Evolutionary conservation across 1,284 basidiomycete genomes (phyloP), one percentile per base, ranked within the genome.

Genomic region (Fereydounia khargensis): DNA sequence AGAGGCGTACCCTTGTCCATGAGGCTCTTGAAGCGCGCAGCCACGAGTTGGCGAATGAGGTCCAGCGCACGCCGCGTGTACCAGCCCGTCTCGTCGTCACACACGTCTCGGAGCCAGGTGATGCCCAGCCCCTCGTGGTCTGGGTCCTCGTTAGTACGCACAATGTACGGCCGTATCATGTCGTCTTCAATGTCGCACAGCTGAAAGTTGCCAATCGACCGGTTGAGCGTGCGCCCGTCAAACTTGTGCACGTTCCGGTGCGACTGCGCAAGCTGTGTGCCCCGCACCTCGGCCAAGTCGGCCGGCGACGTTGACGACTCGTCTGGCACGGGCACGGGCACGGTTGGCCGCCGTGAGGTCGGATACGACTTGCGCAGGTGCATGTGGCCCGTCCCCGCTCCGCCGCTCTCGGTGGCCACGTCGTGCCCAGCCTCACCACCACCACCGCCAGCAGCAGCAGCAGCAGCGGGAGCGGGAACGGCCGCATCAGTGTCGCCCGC

Each of bases 151-250:
- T 44, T 50, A 4, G 30, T 11, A 7, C 45, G 36, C 18, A 45
- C 42, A 32, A 74, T 69, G 14, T 48, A 61, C 2, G 63, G 55
- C 21, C 31, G 35, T 23, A 67, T 59, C 13, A 90, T 84, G 0
- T 85, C 84, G 73, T 97, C 95, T 9, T 80, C 78, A 51, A 98
- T 88, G 75, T 98, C 94, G 74, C 88, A 88, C 6, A 98, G 80
- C 76, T 96, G 92, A 76, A 90, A 98, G 16, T 90, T 87, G 6
- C 89, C 89, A 0, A 87, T 85, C 74, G 90, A 86, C 55, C 86
- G 86, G 42, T 86, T 84, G 24, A 88, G 76, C 5, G 83, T 83
- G 50, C 83, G 74, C 0, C 94, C 95, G 73, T 98, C 90, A 70
- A 97, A 98, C 27, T 90, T 82, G 76, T 96, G 90, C n/a, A n/a